Conservation (phyloP, 108 stramenopile genomes). For the Aurantiochytrium sp. region DNA sequence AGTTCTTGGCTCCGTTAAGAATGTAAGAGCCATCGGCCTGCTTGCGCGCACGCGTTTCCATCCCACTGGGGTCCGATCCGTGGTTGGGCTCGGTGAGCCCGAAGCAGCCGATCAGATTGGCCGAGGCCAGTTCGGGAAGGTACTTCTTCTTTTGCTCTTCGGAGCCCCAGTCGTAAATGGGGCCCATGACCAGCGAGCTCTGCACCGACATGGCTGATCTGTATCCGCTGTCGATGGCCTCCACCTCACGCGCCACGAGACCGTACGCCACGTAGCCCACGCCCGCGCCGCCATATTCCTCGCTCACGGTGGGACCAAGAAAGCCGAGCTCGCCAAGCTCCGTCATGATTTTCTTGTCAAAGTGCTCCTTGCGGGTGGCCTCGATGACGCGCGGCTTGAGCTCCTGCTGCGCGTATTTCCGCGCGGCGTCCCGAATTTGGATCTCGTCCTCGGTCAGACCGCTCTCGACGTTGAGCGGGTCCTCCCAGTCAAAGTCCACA, state of each 20-base stretch:
- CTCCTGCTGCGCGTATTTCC: slow-evolving; percentile 65
- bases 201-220: slow-evolving; percentile 86
- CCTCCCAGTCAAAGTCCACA: not conserved
- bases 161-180: slow-evolving; percentile 79
- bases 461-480: not conserved
- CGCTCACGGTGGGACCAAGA: slow-evolving; percentile 74
- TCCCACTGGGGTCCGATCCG: slow-evolving; percentile 79
- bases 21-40: slow-evolving; percentile 57
- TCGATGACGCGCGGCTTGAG: slow-evolving; percentile 65
- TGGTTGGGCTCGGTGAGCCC: slow-evolving; percentile 93
- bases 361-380: slow-evolving; percentile 75
- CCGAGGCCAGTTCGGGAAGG: slow-evolving; percentile 71
- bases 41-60: slow-evolving; percentile 70
- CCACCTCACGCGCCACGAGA: slow-evolving; percentile 73
- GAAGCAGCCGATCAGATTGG: slow-evolving; percentile 81
- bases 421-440: slow-evolving; percentile 52
- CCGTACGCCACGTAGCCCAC: slow-evolving; percentile 77
- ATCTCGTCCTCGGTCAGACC: slow-evolving; percentile 26
- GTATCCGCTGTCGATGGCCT: slow-evolving; percentile 77
- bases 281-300: slow-evolving; percentile 70
- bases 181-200: slow-evolving; percentile 84
- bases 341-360: slow-evolving; percentile 64
- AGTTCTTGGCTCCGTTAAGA: slow-evolving; percentile 84
- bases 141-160: slow-evolving; percentile 73
- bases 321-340: slow-evolving; percentile 80